phyloP scores from a whole-genome alignment of 140 eudicot species.

The Flaveria floridana region DNA sequence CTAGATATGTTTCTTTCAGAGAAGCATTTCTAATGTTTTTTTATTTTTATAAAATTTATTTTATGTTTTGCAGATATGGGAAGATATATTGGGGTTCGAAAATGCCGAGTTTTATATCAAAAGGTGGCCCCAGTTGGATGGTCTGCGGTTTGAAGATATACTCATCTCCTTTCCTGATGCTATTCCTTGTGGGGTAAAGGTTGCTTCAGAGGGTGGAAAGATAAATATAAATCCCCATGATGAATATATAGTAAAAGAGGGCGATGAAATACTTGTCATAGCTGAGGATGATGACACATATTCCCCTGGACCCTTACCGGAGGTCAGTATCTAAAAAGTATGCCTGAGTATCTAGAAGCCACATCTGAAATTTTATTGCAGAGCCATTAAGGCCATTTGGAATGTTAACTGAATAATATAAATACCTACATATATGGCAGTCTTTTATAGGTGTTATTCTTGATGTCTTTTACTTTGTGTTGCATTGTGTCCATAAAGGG shows the following conservation, averaged over 20 bases:
- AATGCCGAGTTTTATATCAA: constrained; percentile 95
- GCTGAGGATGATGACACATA: constrained; percentile 99
- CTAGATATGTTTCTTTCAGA: constrained; percentile 4
- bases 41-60: background rate
- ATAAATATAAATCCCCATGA: constrained; percentile 84
- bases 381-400: background rate
- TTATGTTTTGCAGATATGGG: constrained; percentile 75
- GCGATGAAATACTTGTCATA: constrained; percentile 92
- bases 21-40: background rate
- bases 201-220: constrained; percentile 82
- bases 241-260: constrained; percentile 72
- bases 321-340: constrained; percentile 49
- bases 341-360: background rate
- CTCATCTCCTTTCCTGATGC: constrained; percentile 97
- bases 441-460: background rate
- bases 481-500: constrained; percentile 17
- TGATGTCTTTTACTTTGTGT: background rate
- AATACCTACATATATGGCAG: constrained; percentile 4
- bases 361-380: background rate
- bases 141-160: constrained; percentile 61
- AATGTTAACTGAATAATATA: background rate
- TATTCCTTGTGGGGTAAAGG: constrained; percentile 87
- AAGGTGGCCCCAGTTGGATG: constrained; percentile 95
- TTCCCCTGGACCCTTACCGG: constrained; percentile 79
- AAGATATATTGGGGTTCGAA: constrained; percentile 95